Evolutionary conservation across 2,329 filamentous ascomycete genomes (phyloP), one percentile per base, ranked within the genome.

Genomic region (Botrytis sinoallii): DNA sequence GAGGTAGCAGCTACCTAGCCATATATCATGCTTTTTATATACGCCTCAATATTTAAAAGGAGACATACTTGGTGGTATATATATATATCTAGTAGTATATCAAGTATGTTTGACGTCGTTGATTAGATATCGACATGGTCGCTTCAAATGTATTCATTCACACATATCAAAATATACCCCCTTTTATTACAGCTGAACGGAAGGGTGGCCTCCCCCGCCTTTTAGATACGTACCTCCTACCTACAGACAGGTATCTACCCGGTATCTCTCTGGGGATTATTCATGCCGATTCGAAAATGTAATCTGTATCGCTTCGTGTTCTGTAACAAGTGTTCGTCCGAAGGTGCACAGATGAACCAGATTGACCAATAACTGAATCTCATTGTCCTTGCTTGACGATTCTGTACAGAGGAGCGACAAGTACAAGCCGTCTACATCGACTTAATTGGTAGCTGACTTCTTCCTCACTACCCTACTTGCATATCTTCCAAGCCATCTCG

Each of bases 321-420:
- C 48, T 55, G 48, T 55, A 55, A 55, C 48, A 55, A 65, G 46
- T 57, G 38, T 57, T 59, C 52, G 29, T 42, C 42, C 55, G 68
- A 48, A 64, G 32, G 32, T 71, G 44, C 70, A 71, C 44, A 71
- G 42, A 65, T 71, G 44, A 38, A 64, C 29, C 22, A 55, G 18
- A 65, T 35, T 40, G 46, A 44, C 70, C 42, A 71, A 71, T 71
- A 32, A 29, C 9, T n/a, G 42, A 14, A 35, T 6, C 12, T 18
- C 7, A 63, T 70, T 20, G 32, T 32, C 2, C 9, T 7, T 52
- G 25, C 18, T n/a, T 8, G 59, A 61, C 32, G 7, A 2, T 61
- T 38, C 32, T 61, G 32, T 25, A 25, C 22, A 38, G 32, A 35
- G 18, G 16, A 25, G 35, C 32, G 20, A 20, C 55, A 16, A 16